Evolutionary conservation across 768 basidiomycete species (phyloP), one percentile per base, ranked within the genome.

Genomic region (Mrakia blollopis): DNA sequence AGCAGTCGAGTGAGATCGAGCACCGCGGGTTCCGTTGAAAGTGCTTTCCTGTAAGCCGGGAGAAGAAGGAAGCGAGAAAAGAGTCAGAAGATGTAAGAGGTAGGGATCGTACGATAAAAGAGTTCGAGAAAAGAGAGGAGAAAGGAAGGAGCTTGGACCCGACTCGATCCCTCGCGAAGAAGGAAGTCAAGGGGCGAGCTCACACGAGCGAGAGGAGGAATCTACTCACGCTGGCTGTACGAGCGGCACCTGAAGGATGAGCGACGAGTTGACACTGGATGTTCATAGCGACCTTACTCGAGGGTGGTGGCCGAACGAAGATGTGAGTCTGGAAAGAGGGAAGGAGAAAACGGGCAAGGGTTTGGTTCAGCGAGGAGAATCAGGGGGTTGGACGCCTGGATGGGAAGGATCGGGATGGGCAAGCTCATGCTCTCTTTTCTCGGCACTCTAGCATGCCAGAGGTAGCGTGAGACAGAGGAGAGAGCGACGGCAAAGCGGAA

Each of bases 191-290:
- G 47, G 37, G 69, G 44, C 69, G 69, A 71, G 69, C 69, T 71
- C 47, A 30, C 11, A 8, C 44, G 69, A 16, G 69, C 7, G n/a
- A 47, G 68, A 11, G 8, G 65, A 44, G 30, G n/a, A 35, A 28
- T n/a, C n/a, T n/a, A 54, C 71, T 57, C 52, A 72, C 71, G 35
- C 47, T 52, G 16, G 71, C 30, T 60, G 35, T 50, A 23, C 71
- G 52, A 32, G 71, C 47, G 60, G 8, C 18, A 21, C 54, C 54
- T 52, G 54, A 39, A 28, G 52, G 35, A 52, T 52, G 73, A 18
- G 61, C 71, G 41, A 77, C 76, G 70, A 77, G 76, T 52, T 77
- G 76, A 52, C 76, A 77, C 65, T 77, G 76, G 28, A 77, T 28
- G 72, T 77, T 77, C 71, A 77, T 72, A 71, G 30, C 61, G 28